phyloP scores from a whole-genome alignment of 73 alveolate species.

The Stentor coeruleus region DNA sequence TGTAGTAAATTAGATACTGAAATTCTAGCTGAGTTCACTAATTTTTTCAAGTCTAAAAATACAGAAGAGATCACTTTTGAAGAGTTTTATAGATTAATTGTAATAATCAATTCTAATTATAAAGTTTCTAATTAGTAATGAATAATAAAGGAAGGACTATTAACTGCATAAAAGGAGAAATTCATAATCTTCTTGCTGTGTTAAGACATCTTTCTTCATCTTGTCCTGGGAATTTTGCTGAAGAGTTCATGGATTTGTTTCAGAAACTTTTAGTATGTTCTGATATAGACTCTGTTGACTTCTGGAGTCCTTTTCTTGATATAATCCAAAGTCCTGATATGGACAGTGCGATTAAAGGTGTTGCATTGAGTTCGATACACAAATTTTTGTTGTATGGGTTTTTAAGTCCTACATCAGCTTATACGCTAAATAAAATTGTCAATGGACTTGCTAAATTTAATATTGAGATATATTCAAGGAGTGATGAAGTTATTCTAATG shows the following conservation, averaged over 20 bases:
- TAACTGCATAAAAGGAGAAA: neutral
- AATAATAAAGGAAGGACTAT: neutral
- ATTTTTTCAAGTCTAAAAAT: too few relatives aligned
- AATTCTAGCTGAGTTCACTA: too few relatives aligned
- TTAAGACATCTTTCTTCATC: neutral
- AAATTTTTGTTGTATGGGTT: neutral
- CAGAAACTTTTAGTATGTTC: neutral
- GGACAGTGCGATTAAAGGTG: neutral
- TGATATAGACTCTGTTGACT: neutral
- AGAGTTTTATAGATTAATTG: too few relatives aligned
- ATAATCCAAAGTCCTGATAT: neutral
- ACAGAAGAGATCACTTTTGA: too few relatives aligned
- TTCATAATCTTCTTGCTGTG: neutral
- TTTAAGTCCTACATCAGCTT: neutral
- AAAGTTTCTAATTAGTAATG: too few relatives aligned
- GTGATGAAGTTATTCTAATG: neutral
- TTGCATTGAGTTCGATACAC: constrained; percentile 1
- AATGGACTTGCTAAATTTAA: neutral
- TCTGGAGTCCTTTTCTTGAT: neutral
- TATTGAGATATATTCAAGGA: neutral
- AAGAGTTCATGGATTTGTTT: neutral
- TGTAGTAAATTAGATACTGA: too few relatives aligned
- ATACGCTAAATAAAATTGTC: neutral
- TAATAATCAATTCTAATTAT: too few relatives aligned
- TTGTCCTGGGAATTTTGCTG: too few relatives aligned